These are phyloP conservation scores for Annulohypoxylon bovei DNA, from an alignment of 495 filamentous ascomycete species.

Conservation along the genomic window DNA sequence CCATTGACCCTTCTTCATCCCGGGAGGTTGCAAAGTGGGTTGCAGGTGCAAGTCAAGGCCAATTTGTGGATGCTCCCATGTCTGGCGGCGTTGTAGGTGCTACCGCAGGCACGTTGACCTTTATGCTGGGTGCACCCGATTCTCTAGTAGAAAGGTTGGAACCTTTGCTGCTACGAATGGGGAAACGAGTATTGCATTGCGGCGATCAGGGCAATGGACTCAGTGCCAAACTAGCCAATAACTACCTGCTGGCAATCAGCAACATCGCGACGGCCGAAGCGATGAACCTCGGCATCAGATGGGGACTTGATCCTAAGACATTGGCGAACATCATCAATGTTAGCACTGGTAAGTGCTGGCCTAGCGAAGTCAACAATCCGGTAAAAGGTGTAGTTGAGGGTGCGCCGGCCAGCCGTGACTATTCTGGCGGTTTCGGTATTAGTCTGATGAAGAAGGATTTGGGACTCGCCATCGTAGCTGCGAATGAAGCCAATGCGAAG, in stretches of 20 bases:
- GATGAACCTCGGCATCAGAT: constrained; percentile 88
- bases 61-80: constrained; percentile 84
- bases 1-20: constrained; percentile 84
- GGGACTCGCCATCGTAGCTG: constrained; percentile 75
- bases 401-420: constrained; percentile 77
- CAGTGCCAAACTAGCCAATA: constrained; percentile 89
- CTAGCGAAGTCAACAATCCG: constrained; percentile 91
- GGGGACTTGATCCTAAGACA: constrained; percentile 82
- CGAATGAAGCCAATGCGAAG: constrained; percentile 70
- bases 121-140: constrained; percentile 82
- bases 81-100: constrained; percentile 89
- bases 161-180: constrained; percentile 78
- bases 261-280: constrained; percentile 94
- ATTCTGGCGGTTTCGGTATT: constrained; percentile 84
- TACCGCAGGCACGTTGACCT: constrained; percentile 76
- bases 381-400: constrained; percentile 83
- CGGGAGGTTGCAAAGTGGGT: constrained; percentile 71
- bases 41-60: constrained; percentile 60
- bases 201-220: constrained; percentile 83
- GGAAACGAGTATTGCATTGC: constrained; percentile 81
- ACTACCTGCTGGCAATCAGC: constrained; percentile 90
- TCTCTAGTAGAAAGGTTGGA: constrained; percentile 68
- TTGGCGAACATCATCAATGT: constrained; percentile 84
- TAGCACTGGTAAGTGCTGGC: constrained; percentile 90
- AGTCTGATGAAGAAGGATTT: constrained; percentile 88